Evolutionary conservation across 495 filamentous ascomycete genomes (phyloP), one percentile per base, ranked within the genome.

Genomic region (Aspergillus bridgeri): DNA sequence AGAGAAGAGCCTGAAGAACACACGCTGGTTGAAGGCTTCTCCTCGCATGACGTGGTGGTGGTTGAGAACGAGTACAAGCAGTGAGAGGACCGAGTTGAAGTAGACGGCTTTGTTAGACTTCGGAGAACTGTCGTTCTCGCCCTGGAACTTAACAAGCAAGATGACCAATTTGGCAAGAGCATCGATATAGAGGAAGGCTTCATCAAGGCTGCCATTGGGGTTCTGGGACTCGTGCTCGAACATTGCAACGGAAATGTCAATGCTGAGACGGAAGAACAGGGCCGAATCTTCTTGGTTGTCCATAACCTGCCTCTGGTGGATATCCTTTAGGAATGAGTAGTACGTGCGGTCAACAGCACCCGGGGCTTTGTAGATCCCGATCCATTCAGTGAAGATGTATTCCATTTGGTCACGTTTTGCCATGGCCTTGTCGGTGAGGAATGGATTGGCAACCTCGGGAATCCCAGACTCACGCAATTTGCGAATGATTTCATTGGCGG

Each of bases 321-420:
- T 74, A 68, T 97, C 95, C 50, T 87, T 84, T 42, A 98, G 83
- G 72, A 98, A 99, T 2, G 90, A 83, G 7, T 79, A 72, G 52
- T 83, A 79, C 0, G 87, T 81, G 63, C 88, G 90, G 25, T 91
- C 88, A 11, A 83, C 83, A 0, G 86, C 84, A 59, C 83, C 81
- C 9, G 82, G 79, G 49, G 89, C 87, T 69, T 88, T 84, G 76
- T 85, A 91, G 17, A 98, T 81, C 42, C 86, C 84, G 55, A 91
- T 81, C 94, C 94, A 99, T 69, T 98, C 94, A 9, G 87, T 89
- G 68, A 99, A 96, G 44, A 96, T 81, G 65, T 98, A 98, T 63
- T 95, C 89, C 74, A 96, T 84, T 62, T 96, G 92, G 52, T 93
- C 88, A 46, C 83, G 82, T 63, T 85, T 85, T 15, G 79, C 69